Evolutionary conservation across 306 rosid species (phyloP).

Genomic region (Elaeagnus macrophylla): DNA sequence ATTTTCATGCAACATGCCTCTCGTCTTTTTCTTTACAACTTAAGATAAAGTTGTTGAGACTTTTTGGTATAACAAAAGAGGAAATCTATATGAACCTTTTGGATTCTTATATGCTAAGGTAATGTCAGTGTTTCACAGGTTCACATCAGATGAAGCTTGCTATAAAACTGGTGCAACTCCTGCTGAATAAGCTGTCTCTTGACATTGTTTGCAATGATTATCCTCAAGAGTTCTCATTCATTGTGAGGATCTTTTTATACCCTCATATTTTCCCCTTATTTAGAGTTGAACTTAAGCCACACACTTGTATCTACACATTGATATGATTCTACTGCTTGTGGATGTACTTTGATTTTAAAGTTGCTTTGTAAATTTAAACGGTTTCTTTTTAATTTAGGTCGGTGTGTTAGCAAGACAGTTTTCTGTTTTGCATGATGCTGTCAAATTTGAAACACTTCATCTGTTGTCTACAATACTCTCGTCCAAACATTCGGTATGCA

Average conservation of each 20-base stretch:
- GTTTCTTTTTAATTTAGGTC: slow-evolving; percentile 37
- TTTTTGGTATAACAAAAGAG: no score
- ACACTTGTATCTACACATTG: not conserved
- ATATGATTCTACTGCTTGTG: not conserved
- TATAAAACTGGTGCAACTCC: slow-evolving; percentile 51
- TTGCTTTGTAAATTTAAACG: slow-evolving; percentile 7
- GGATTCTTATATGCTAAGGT: slow-evolving; percentile 18
- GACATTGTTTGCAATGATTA: slow-evolving; percentile 31
- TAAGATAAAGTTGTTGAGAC: no score
- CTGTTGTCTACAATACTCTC: slow-evolving; percentile 53
- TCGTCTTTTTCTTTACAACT: no score
- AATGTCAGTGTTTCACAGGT: slow-evolving; percentile 43
- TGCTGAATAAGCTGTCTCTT: slow-evolving; percentile 44
- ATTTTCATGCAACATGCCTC: no score
- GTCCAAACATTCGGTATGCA: slow-evolving; percentile 50
- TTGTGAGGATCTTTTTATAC: slow-evolving; percentile 43
- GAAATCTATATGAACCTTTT: not conserved
- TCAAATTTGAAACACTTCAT: slow-evolving; percentile 77
- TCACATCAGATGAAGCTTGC: slow-evolving; percentile 54
- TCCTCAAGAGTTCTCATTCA: slow-evolving; percentile 49
- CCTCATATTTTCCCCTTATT: not conserved
- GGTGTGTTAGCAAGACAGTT: slow-evolving; percentile 56
- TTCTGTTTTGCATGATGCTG: slow-evolving; percentile 60
- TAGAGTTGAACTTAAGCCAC: not conserved
- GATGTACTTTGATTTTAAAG: not conserved